Evolutionary conservation across 2,329 filamentous ascomycete genomes (phyloP), one percentile per base, ranked within the genome.

Genomic region (Pseudogymnoascus sp.): DNA sequence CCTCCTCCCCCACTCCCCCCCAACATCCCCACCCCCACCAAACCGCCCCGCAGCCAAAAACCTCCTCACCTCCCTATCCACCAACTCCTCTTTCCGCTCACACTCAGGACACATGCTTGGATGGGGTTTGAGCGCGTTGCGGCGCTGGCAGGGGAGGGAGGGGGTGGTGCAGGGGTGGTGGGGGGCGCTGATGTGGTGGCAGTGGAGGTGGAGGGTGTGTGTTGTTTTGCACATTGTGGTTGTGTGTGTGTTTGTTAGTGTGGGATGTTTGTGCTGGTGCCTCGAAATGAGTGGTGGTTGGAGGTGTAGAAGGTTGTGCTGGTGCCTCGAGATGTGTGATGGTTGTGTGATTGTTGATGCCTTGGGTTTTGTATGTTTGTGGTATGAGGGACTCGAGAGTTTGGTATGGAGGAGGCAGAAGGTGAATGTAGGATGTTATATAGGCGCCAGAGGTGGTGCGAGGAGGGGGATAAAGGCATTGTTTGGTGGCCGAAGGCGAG

Each of bases 161-260:
- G 28, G 50, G 14, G 4, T 12, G 50, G 8, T 33, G 50, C 50
- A 56, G 28, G 8, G 47, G 47, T 4, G n/a, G 47, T 11, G 10
- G 47, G 28, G 50, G 50, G 28, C 50, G 50, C n/a, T 33, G 50
- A 56, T 56, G 50, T 56, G 50, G 4, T 2, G 0, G 28, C 50
- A 56, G 50, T 18, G 28, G 28, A 56, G 50, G 50, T 56, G 50
- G 50, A 56, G 50, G 28, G 28, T 56, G 50, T 56, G 50, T 33
- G 28, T 56, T 56, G 50, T 11, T 8, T 16, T 18, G 50, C 50
- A 56, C 50, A 56, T 56, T n/a, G 44, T 25, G 21, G 4, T 44
- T 18, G 5, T 25, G 42, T 50, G 44, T 28, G 23, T 53, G 47
- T 18, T 18, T 31, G n/a, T 2, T 7, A 5, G 37, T 18, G 37